Conservation (phyloP, 108 stramenopile species). For the Cyclotella distinguenda region DNA sequence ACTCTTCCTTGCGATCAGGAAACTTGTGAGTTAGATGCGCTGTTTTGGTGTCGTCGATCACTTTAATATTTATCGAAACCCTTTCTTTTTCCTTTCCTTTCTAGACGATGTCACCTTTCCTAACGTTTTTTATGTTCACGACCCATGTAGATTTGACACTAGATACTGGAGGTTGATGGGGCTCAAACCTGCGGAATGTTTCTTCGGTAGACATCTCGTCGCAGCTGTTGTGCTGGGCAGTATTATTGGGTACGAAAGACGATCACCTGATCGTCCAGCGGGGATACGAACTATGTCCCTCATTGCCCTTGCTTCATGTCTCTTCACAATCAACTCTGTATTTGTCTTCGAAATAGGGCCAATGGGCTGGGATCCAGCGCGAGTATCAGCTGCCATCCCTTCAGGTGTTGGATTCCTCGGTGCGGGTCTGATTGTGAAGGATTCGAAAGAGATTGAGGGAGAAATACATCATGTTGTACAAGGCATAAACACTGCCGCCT, state of each 20-base stretch:
- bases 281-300: slow-evolving; percentile 90
- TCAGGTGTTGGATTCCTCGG: slow-evolving; percentile 82
- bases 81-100: neutral
- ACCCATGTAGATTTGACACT: slow-evolving; percentile 48
- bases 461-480: slow-evolving; percentile 53
- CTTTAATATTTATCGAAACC: neutral
- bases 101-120: slow-evolving; percentile 23
- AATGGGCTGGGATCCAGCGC: slow-evolving; percentile 68
- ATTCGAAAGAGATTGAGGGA: slow-evolving; percentile 40
- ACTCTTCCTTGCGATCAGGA: slow-evolving; percentile 23
- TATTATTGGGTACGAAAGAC: slow-evolving; percentile 84
- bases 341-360: slow-evolving; percentile 83
- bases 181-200: slow-evolving; percentile 67
- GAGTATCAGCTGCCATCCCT: slow-evolving; percentile 76
- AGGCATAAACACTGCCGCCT: slow-evolving; percentile 72
- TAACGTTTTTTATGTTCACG: slow-evolving; percentile 57
- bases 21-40: neutral
- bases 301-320: slow-evolving; percentile 80
- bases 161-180: slow-evolving; percentile 50
- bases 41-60: neutral
- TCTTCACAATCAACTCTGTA: slow-evolving; percentile 81
- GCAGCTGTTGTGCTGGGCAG: slow-evolving; percentile 61
- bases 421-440: slow-evolving; percentile 75
- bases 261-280: slow-evolving; percentile 88
- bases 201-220: slow-evolving; percentile 66